Base-by-base conservation (phyloP, 2,329 filamentous ascomycete genomes). In the Drechslera avenae region DNA sequence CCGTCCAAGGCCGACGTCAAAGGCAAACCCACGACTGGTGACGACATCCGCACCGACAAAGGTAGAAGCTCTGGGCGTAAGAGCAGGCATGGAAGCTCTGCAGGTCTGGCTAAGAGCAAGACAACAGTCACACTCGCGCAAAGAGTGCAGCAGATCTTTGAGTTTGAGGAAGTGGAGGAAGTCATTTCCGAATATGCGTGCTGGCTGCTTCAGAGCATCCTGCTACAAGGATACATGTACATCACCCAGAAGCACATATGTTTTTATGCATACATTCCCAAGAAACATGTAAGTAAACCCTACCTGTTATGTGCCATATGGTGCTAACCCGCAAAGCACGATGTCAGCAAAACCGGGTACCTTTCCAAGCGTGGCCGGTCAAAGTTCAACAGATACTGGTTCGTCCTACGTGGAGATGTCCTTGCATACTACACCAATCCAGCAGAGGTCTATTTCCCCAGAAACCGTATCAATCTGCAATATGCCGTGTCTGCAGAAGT, bases 211-310 rank as follows among this genome's bases (percentile, higher is more conserved):
- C 91, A 97, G 71, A 96, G 89, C 67, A 91, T 96, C 36, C 79
- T 97, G 23, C 81, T 97, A 7, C 91, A 97, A 69, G 94, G 94
- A 5, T 97, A 94, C 71, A 87, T 99, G 82, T 97, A 97, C 75
- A 90, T 99, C 67, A 97, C 94, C 0, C 81, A 88, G 54, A 89
- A 87, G 63, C 94, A 99, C 70, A 89, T 97, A 54, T 97, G 92
- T 75, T 99, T 97, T 73, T 97, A 97, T 70, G 91, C 94, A 32
- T 97, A 97, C 70, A 82, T 97, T n/a, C 91, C 91, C 5, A 95
- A 92, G 79, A 96, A 94, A 80, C 85, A 88, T 43, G 88, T 89
- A 79, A 74, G 86, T 67, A 16, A 7, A 12, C 4, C 19, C 13
- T 5, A 18, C 41, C n/a, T n/a, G n/a, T 26, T 14, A 19, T 23